phyloP scores from a whole-genome alignment of 306 rosid species.

The Casuarina cunninghamiana region DNA sequence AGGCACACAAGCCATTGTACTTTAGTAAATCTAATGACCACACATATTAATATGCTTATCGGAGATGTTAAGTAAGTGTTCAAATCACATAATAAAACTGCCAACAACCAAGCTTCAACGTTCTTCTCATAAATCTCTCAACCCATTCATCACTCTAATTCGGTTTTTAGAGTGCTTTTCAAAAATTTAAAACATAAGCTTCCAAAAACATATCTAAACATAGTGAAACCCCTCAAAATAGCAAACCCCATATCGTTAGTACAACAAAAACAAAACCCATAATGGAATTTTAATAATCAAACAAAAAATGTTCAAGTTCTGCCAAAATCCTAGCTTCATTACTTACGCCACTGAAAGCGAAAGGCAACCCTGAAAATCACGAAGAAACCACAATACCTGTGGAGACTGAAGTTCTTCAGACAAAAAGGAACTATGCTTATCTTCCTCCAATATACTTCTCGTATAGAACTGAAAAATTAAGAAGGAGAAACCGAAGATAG shows the following conservation, averaged over 20 bases:
- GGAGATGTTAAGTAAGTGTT: not conserved
- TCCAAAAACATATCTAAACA: not conserved
- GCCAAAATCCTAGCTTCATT: not conserved
- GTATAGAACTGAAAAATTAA: constrained; percentile 53
- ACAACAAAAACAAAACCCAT: not conserved
- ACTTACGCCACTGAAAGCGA: constrained; percentile 4
- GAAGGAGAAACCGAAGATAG: constrained; percentile 53
- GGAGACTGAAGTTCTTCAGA: constrained; percentile 35
- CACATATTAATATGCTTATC: not conserved
- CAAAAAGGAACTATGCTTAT: constrained; percentile 32
- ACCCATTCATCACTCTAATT: not conserved
- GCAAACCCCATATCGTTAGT: not conserved
- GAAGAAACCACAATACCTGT: constrained; percentile 35
- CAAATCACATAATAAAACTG: not conserved
- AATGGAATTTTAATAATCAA: constrained; percentile 8
- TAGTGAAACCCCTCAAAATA: not conserved
- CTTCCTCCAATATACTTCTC: constrained; percentile 40
- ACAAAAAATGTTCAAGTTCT: not conserved
- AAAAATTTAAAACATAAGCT: not conserved
- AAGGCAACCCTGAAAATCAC: not conserved
- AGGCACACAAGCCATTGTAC: too few relatives aligned
- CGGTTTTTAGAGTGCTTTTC: not conserved
- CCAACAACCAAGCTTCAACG: not conserved
- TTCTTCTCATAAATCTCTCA: not conserved
- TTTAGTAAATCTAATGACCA: not conserved